Conservation (phyloP, 225 moss, liverwort and hornwort genomes). For the Polytrichum formosum region DNA sequence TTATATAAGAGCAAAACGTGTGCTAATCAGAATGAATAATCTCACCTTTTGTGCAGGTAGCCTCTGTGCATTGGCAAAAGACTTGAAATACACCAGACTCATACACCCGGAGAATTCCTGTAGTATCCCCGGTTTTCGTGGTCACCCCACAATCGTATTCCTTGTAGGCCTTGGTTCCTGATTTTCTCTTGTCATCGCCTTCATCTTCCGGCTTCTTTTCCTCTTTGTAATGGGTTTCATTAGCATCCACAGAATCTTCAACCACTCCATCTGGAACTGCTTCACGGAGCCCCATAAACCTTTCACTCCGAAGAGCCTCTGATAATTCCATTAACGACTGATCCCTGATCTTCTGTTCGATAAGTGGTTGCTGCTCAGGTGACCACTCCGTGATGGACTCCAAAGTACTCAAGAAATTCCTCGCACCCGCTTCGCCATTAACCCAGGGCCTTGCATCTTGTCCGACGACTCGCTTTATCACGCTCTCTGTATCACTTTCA, state of each 20-base stretch:
- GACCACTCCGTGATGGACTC: conserved; percentile 4
- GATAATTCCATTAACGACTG: no score
- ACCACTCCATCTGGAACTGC: no score
- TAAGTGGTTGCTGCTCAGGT: background rate
- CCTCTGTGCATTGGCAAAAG: conserved; percentile 8
- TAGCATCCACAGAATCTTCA: background rate
- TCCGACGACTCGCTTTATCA: background rate
- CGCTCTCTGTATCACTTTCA: no score
- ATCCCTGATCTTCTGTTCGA: background rate
- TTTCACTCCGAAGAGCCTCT: no score
- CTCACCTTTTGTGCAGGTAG: conserved; percentile 8
- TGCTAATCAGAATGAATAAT: background rate
- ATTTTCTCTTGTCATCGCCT: background rate
- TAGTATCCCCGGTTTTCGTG: conserved; percentile 7
- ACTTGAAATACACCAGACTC: conserved; percentile 13
- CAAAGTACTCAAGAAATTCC: background rate
- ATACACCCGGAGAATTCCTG: conserved; percentile 8
- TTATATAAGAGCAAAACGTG: background rate
- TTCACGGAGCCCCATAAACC: no score
- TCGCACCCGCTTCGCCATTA: background rate
- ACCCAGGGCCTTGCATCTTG: conserved; percentile 6
- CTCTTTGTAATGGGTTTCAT: background rate
- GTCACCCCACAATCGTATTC: conserved; percentile 14
- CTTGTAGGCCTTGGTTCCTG: background rate
- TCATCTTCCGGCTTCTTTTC: background rate